These are phyloP conservation scores for Lasiodiplodia sp. DNA, from an alignment of 2,329 filamentous ascomycete genomes.

Conservation along the genomic window DNA sequence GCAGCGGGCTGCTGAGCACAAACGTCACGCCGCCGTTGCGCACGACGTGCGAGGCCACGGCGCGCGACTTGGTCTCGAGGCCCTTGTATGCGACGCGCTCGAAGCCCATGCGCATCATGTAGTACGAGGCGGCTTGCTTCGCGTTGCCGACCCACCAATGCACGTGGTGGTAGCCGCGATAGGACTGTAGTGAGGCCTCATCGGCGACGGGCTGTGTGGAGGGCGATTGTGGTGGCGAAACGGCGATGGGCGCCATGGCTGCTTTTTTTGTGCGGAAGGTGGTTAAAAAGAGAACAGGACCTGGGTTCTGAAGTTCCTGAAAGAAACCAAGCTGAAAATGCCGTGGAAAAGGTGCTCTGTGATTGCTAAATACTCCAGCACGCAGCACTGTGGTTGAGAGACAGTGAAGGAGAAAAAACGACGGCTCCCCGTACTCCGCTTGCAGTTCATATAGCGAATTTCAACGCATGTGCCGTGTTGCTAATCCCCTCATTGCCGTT, in stretches of 20 bases:
- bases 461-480: conserved; percentile 13
- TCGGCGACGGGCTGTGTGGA: conserved; percentile 17
- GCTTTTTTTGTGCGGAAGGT: background rate
- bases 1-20: conserved; percentile 82
- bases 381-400: background rate
- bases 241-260: conserved; percentile 23
- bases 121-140: conserved; percentile 91
- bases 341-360: background rate
- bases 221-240: conserved; percentile 15
- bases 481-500: conserved; percentile 23
- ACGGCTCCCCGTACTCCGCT: background rate
- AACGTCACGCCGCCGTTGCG: conserved; percentile 79
- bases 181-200: conserved; percentile 43
- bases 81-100: conserved; percentile 81
- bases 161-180: conserved; percentile 89
- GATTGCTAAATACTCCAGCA: conserved; percentile 14
- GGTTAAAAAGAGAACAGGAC: background rate
- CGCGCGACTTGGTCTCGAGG: conserved; percentile 84
- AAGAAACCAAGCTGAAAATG: background rate
- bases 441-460: conserved; percentile 7
- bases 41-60: conserved; percentile 83
- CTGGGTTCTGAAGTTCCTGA: background rate
- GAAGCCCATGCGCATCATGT: conserved; percentile 88
- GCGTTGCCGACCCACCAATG: conserved; percentile 98
- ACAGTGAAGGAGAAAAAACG: background rate